Conservation (phyloP, 495 filamentous ascomycete genomes). For the Cercophora newfieldiana region DNA sequence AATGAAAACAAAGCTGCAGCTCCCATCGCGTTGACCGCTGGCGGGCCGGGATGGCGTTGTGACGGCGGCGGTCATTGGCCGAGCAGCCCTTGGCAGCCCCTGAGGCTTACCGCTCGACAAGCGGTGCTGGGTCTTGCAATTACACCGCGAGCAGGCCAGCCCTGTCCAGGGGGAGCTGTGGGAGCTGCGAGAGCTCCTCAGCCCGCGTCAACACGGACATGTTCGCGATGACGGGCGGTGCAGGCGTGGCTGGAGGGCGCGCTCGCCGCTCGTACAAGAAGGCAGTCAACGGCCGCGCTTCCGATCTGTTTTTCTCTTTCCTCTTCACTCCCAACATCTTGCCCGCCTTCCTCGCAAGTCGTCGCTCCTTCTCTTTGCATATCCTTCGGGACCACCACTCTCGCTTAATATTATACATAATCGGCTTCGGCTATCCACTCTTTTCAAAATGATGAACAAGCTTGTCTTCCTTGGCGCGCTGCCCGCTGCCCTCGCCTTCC, state of each 20-base stretch:
- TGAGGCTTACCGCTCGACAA: constrained; percentile 13
- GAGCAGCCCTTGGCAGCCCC: constrained; percentile 1
- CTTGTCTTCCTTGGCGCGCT: constrained; percentile 21
- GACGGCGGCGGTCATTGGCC: constrained; percentile 9
- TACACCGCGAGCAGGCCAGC: neutral
- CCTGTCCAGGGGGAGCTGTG: neutral
- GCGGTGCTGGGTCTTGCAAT: neutral
- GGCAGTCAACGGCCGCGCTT: neutral
- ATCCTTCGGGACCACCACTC: constrained; percentile 22
- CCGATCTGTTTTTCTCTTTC: neutral
- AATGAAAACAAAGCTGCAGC: constrained; percentile 15
- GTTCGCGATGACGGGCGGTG: neutral
- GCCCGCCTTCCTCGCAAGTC: constrained; percentile 9
- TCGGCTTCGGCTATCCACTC: neutral
- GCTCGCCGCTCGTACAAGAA: neutral
- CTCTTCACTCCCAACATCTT: constrained; percentile 8
- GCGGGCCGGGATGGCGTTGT: neutral
- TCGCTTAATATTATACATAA: constrained; percentile 17
- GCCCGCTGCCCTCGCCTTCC: constrained; percentile 19
- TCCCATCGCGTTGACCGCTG: constrained; percentile 2
- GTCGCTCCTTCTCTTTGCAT: constrained; percentile 7
- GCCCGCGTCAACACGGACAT: neutral
- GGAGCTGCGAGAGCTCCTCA: no score
- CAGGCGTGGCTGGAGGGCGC: constrained; percentile 1
- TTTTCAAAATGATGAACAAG: constrained; percentile 16